Conservation (phyloP, 768 basidiomycete genomes). For the Phlebiopsis gigantea region DNA sequence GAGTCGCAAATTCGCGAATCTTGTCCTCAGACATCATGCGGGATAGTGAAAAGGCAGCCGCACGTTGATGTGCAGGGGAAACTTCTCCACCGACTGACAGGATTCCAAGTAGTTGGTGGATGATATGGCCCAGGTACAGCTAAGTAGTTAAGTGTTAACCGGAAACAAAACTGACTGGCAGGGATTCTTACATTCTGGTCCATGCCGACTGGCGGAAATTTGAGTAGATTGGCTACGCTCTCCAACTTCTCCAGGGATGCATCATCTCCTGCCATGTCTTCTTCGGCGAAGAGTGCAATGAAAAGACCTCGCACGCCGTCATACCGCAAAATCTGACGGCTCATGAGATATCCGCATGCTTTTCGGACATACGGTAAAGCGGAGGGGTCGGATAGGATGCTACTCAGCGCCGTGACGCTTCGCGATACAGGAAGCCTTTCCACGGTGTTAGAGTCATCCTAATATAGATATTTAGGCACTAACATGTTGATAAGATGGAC, state of each 20-base stretch:
- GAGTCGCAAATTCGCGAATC: constrained; percentile 23
- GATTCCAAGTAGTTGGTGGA: constrained; percentile 51
- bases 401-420: constrained; percentile 59
- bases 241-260: constrained; percentile 66
- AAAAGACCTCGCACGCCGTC: constrained; percentile 68
- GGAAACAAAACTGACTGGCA: too few relatives aligned
- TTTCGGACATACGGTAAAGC: constrained; percentile 50
- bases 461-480: constrained; percentile 24
- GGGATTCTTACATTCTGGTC: constrained; percentile 53
- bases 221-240: constrained; percentile 60
- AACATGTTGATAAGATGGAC: constrained; percentile 61
- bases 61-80: constrained; percentile 45
- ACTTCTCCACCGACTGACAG: constrained; percentile 32
- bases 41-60: constrained; percentile 64
- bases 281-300: constrained; percentile 63
- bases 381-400: constrained; percentile 42
- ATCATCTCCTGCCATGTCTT: constrained; percentile 42
- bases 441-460: background rate
- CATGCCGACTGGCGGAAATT: constrained; percentile 54
- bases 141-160: too few relatives aligned
- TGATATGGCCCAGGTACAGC: constrained; percentile 56
- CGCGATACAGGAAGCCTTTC: constrained; percentile 59
- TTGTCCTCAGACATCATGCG: constrained; percentile 46
- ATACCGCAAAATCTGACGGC: constrained; percentile 63
- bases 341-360: constrained; percentile 58